Conservation (phyloP, 352 stramenopile species). For the Globisporangium polare region DNA sequence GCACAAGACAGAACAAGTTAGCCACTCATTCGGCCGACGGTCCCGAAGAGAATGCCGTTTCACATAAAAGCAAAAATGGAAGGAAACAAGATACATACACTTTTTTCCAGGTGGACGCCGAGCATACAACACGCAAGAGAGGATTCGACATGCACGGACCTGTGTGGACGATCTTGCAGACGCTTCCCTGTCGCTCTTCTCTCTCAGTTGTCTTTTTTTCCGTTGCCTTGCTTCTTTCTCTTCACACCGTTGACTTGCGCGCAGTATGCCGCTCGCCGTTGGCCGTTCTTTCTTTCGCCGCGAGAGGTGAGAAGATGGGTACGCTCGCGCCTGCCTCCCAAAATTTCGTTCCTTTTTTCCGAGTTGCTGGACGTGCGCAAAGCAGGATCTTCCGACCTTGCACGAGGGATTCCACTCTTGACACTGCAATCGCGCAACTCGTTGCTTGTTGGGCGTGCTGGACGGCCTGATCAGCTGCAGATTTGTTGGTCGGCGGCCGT, state of each 20-base stretch:
- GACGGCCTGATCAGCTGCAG: not conserved
- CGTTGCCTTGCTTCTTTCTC: not conserved
- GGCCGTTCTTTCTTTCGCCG: not conserved
- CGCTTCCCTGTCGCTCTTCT: not conserved
- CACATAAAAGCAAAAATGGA: not conserved
- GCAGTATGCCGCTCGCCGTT: not conserved
- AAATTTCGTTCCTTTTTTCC: conserved; percentile 15
- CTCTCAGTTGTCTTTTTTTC: not conserved
- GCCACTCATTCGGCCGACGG: conserved; percentile 5
- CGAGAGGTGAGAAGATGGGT: conserved; percentile 4
- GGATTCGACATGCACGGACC: not conserved
- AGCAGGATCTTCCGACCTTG: conserved; percentile 1
- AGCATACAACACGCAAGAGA: conserved; percentile 6
- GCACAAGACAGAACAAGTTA: conserved; percentile 5
- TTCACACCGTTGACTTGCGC: not conserved
- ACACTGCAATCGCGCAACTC: not conserved
- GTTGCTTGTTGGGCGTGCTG: not conserved
- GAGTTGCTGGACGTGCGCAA: not conserved
- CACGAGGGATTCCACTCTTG: not conserved
- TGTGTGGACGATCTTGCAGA: not conserved
- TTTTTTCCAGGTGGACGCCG: not conserved
- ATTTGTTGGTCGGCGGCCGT: not conserved
- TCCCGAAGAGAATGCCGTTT: conserved; percentile 13
- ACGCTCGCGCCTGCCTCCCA: not conserved
- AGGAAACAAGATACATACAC: conserved; percentile 10